Percentiles rank a stretch among this genome's conserved stretches.
These are phyloP conservation scores for Halocafeteria seosinensis DNA, from an alignment of 108 stramenopile species.

Conservation along the genomic window DNA sequence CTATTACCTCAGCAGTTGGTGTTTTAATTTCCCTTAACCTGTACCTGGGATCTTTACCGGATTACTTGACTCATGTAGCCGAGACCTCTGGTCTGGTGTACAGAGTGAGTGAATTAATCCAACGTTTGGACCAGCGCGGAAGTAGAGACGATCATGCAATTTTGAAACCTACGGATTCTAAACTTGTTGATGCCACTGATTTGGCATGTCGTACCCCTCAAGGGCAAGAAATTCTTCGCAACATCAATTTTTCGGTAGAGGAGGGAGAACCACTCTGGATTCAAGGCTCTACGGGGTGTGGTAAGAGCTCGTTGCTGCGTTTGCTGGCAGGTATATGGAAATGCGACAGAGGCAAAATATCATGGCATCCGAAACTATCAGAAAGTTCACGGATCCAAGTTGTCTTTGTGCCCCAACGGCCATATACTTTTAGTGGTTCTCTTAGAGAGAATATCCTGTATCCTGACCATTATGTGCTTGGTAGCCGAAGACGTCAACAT, in stretches of 20 bases:
- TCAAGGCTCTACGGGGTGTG: background rate
- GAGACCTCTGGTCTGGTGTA: background rate
- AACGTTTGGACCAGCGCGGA: background rate
- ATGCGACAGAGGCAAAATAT: background rate
- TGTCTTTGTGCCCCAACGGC: background rate
- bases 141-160: background rate
- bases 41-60: background rate
- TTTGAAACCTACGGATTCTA: background rate
- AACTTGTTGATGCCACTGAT: background rate
- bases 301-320: background rate
- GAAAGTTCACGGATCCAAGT: background rate
- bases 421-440: background rate
- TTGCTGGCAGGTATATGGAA: background rate
- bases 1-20: background rate
- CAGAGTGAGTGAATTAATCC: background rate
- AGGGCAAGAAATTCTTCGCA: background rate
- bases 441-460: background rate
- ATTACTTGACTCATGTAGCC: background rate
- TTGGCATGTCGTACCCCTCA: background rate
- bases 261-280: background rate
- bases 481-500: no score
- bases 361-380: background rate
- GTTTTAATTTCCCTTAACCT: background rate
- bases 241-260: background rate
- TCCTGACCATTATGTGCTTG: no score